Base-by-base conservation (phyloP, 1,139 yeast genomes). In the Scheffersomyces parashehatae region DNA sequence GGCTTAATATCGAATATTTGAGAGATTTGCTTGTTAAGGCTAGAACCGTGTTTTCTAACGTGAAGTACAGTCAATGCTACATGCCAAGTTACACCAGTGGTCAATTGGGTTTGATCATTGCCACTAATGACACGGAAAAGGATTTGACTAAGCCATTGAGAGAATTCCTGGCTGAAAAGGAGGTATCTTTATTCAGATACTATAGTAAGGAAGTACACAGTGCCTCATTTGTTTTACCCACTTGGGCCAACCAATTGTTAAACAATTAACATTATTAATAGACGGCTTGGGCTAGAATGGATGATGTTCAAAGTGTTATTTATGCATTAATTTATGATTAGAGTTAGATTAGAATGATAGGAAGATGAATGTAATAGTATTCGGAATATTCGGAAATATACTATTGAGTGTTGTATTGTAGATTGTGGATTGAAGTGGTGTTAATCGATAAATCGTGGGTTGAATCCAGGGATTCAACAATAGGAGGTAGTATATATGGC, bases 71-170 rank as follows among this genome's bases (percentile, higher is more conserved):
- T 49, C 88, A 88, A 64, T 85, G 96, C 54, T 87, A 93, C 56
- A 93, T 91, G 67, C 99, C 99, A 39, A 85, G 95, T 12, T 91
- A 91, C 65, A 91, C 99, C n/a, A 85, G 96, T 7, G 99, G 99
- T 29, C 97, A 90, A 67, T 77, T 93, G 50, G 97, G 97, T 1
- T 75, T 93, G 50, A 78, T 93, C 70, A 80, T 91, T 35, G 91
- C 96, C 53, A 77, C 88, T 49, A 88, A 85, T 62, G 81, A 84
- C 55, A 54, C 69, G 1, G 44, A 61, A 1, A 70, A 76, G 36
- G 68, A 79, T 52, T 75, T 90, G 52, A 67, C 68, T 34, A 64
- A 50, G 33, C 96, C 97, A 3, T 51, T 65, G 15, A 77, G 95
- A 53, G 50, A 39, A 12, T 56, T 68, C 28, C 67, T 74, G 6